Evolutionary conservation across 2,329 filamentous ascomycete species (phyloP).

Genomic region (Kalaharituber pfeilii): DNA sequence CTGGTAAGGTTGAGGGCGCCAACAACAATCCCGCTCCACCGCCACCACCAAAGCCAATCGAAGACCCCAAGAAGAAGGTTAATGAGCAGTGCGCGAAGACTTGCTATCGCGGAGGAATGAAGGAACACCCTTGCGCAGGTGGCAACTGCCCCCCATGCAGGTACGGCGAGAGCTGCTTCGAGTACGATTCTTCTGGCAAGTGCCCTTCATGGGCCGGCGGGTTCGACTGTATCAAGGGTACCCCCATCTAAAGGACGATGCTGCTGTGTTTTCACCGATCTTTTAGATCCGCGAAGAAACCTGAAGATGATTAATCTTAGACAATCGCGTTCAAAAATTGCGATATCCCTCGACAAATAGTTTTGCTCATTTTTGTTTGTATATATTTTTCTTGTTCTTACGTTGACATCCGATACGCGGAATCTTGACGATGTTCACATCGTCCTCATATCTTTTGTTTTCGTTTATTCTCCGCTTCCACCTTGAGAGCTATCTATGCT

Average conservation of each 20-base stretch:
- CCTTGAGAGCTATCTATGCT: too few species aligned
- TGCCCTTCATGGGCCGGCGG: conserved; percentile 15
- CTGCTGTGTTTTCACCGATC: too few species aligned
- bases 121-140: conserved; percentile 8
- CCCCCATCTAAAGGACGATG: neutral
- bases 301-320: too few species aligned
- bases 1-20: neutral
- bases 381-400: too few species aligned
- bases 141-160: conserved; percentile 14
- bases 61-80: neutral
- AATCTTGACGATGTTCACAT: too few species aligned
- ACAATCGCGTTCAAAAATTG: too few species aligned
- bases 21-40: neutral
- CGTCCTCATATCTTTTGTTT: too few species aligned
- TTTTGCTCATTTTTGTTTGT: too few species aligned
- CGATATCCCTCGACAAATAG: too few species aligned
- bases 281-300: too few species aligned
- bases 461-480: too few species aligned
- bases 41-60: conserved; percentile 3
- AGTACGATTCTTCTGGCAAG: conserved; percentile 8
- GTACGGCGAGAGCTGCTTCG: conserved; percentile 14
- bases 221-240: conserved; percentile 12
- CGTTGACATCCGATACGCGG: too few species aligned
- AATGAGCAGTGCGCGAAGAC: conserved; percentile 5
- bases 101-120: conserved; percentile 12